These are phyloP conservation scores for Aspergillus bertholletiae DNA, from an alignment of 495 filamentous ascomycete genomes.

Conservation along the genomic window DNA sequence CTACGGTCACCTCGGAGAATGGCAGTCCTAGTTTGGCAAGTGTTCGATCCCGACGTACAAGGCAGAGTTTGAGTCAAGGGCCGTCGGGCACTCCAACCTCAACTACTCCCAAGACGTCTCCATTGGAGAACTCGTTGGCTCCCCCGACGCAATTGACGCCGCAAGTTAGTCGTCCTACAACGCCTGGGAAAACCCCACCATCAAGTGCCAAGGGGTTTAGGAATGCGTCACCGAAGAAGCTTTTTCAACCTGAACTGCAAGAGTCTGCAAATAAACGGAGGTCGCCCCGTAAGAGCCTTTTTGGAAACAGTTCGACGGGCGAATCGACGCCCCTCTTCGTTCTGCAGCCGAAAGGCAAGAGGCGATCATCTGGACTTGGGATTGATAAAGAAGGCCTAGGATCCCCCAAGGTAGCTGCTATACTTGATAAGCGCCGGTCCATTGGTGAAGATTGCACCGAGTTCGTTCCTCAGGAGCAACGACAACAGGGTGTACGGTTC, in stretches of 20 bases:
- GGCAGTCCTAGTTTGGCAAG: constrained; percentile 57
- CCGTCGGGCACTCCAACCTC: constrained; percentile 44
- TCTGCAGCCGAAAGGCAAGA: constrained; percentile 57
- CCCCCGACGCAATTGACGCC: constrained; percentile 51
- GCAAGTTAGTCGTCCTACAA: constrained; percentile 43
- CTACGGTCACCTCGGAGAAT: constrained; percentile 52
- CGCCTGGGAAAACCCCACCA: constrained; percentile 51
- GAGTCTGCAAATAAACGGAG: constrained; percentile 35
- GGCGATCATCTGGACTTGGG: constrained; percentile 69
- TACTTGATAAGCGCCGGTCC: constrained; percentile 69
- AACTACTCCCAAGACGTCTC: constrained; percentile 28
- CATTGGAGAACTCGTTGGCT: constrained; percentile 45
- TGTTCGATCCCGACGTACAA: constrained; percentile 50
- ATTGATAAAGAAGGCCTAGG: constrained; percentile 73
- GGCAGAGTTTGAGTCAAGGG: constrained; percentile 43
- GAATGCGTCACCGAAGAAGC: constrained; percentile 53
- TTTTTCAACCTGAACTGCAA: constrained; percentile 47
- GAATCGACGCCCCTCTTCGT: constrained; percentile 60
- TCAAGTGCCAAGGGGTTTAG: constrained; percentile 41
- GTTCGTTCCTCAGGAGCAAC: constrained; percentile 53
- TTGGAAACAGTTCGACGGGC: constrained; percentile 57
- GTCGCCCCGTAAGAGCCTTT: constrained; percentile 46
- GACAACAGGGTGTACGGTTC: constrained; percentile 54
- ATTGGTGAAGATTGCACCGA: constrained; percentile 61
- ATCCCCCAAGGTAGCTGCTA: constrained; percentile 69